Evolutionary conservation across 2,329 filamentous ascomycete genomes (phyloP), one percentile per base, ranked within the genome.

Genomic region (Diaporthe citri): DNA sequence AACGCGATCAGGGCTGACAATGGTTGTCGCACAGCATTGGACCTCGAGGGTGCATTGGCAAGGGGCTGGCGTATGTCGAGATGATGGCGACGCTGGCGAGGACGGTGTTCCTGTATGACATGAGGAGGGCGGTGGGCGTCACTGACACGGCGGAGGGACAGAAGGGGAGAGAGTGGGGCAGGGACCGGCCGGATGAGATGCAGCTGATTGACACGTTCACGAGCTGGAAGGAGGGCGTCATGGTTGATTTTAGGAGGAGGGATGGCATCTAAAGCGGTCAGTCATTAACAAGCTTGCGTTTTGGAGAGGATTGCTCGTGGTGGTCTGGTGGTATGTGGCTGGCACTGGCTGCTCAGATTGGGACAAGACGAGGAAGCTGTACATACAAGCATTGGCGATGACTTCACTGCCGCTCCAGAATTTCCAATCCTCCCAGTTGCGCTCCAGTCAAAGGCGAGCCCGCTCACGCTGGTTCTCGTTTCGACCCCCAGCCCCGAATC

Each of bases 161-260:
- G 59, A 78, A 81, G 3, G 85, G 84, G 41, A 80, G 85, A 10
- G 89, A 88, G 79, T 88, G 85, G 84, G 91, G 91, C 0, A 85
- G 91, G 60, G 87, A 91, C 73, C 86, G 88, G 62, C 80, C 80
- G 25, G 84, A 80, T 1, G 93, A 95, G 86, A 94, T 92, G 82
- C 93, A 94, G 85, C 84, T 95, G 74, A 84, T 88, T 70, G 93
- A 95, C 81, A 92, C 90, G 25, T 95, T 95, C 82, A 94, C 93
- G 43, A 93, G 92, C 79, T 86, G 89, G 79, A 95, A 95, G 85
- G 88, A 93, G 79, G 93, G 93, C 0, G 91, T 92, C 0, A 87
- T 93, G 84, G 85, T 95, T 74, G 90, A 94, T 84, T 93, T 93
- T 79, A 81, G 85, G 79, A 84, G 77, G 77, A 79, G 81, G 69